Evolutionary conservation across 2,329 filamentous ascomycete genomes (phyloP).

Genomic region (Fusarium brevicatenulatum): DNA sequence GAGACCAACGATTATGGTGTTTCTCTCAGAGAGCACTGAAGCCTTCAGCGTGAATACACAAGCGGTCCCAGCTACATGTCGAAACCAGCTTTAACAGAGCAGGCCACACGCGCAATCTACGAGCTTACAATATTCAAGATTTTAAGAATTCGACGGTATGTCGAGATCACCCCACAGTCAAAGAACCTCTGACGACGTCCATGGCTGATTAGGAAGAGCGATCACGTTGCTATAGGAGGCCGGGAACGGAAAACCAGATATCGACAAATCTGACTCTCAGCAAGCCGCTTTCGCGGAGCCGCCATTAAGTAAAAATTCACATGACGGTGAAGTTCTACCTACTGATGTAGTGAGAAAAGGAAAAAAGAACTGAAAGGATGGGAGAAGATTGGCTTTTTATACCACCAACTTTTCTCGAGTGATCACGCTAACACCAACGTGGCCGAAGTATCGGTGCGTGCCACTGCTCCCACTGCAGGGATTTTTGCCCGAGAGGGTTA

Average conservation of each 20-base stretch:
- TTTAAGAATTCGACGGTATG: slow-evolving; percentile 43
- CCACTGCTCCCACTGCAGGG: background rate
- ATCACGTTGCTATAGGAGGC: slow-evolving; percentile 60
- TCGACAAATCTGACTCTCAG: slow-evolving; percentile 61
- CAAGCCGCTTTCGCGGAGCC: slow-evolving; percentile 65
- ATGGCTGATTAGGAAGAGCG: slow-evolving; percentile 60
- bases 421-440: background rate
- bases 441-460: background rate
- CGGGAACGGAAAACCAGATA: slow-evolving; percentile 67
- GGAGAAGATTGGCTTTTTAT: slow-evolving; percentile 13
- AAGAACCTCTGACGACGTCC: slow-evolving; percentile 53
- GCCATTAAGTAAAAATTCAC: slow-evolving; percentile 56
- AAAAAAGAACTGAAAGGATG: background rate
- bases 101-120: background rate
- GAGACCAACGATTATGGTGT: background rate
- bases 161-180: slow-evolving; percentile 64
- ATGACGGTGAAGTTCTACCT: slow-evolving; percentile 34
- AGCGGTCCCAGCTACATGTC: background rate
- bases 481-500: slow-evolving; percentile 8
- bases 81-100: no score
- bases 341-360: slow-evolving; percentile 22
- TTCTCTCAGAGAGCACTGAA: background rate
- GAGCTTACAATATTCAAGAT: background rate
- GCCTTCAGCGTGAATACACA: background rate
- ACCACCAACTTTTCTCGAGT: background rate